Evolutionary conservation across 176 grass and related monocot species (phyloP), one percentile per base, ranked within the genome.

Genomic region (Themeda triandra): DNA sequence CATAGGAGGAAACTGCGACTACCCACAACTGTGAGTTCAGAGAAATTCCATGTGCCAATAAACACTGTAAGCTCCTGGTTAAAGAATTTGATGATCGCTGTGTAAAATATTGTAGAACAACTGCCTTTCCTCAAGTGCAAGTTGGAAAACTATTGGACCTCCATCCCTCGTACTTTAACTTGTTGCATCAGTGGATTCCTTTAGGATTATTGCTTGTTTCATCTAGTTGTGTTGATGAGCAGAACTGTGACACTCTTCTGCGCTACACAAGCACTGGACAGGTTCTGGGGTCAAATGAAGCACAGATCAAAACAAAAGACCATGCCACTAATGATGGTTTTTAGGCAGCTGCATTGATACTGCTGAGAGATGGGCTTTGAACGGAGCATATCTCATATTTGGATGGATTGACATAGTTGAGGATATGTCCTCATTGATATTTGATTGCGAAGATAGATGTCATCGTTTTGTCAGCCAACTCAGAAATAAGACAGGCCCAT

Each of bases 311-410:
- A 80, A 37, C 6, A 35, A 86, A 84, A 78, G 11, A 60, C 78
- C 13, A 66, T 73, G 65, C 18, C 25, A 39, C 18, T 79, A 39
- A 65, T 71, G 51, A 25, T 92, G 69, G 5, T 71, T 74, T 87
- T 53, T 40, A 59, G 37, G 39, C n/a, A 85, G 46, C 23, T 73
- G 63, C 37, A 35, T 72, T 75, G 79, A 68, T 84, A 68, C 30
- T 85, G 44, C 63, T 44, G 63, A 81, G 82, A 88, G 73, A 86
- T 80, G 85, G 79, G 80, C 85, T 80, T 48, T 88, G 25, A 63
- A 48, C 71, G 92, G 95, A 86, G 87, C 92, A 63, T 65, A 42
- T 81, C 75, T 90, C 53, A 73, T 98, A 53, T 90, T 98, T 83
- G 74, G 80, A 73, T 88, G 90, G 86, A 68, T 93, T 72, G 91